A percentile compares a stretch with the other conserved stretches of the same genome.
phyloP scores from a whole-genome alignment of 108 stramenopile species.

The Asterionellopsis glacialis region DNA sequence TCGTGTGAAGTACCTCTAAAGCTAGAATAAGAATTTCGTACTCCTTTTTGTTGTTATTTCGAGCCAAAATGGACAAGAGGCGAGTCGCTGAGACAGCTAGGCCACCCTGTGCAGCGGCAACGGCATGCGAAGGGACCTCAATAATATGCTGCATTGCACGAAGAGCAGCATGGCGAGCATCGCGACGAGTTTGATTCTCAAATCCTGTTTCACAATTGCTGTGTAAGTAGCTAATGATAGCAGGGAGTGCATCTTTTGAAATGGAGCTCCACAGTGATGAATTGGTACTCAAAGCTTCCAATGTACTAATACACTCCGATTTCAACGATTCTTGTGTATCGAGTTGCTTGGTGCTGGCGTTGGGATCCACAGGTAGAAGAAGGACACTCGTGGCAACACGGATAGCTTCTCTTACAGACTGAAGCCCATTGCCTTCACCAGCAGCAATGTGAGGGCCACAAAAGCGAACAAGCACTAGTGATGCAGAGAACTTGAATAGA shows the following conservation, averaged over 20 bases:
- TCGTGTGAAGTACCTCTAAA: slow-evolving; percentile 48
- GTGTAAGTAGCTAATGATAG: slow-evolving; percentile 50
- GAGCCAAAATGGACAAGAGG: slow-evolving; percentile 8
- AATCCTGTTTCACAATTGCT: slow-evolving; percentile 11
- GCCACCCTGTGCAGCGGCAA: slow-evolving; percentile 48
- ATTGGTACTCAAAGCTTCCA: slow-evolving; percentile 71
- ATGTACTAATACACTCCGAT: slow-evolving; percentile 52
- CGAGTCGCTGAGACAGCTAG: slow-evolving; percentile 31
- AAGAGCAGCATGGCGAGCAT: slow-evolving; percentile 43
- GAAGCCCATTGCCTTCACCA: slow-evolving; percentile 37
- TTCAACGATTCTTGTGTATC: slow-evolving; percentile 51
- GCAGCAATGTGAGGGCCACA: slow-evolving; percentile 62
- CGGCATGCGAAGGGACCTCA: slow-evolving; percentile 60
- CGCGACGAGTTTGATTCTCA: background rate
- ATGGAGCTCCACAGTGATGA: slow-evolving; percentile 63
- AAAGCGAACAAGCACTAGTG: slow-evolving; percentile 56
- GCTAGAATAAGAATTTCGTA: slow-evolving; percentile 33
- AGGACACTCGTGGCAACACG: slow-evolving; percentile 59
- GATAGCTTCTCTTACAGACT: slow-evolving; percentile 57
- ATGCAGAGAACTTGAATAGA: slow-evolving; percentile 54
- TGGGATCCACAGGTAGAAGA: slow-evolving; percentile 28
- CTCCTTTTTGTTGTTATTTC: slow-evolving; percentile 6
- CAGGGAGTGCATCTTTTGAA: slow-evolving; percentile 50
- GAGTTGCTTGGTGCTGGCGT: slow-evolving; percentile 31
- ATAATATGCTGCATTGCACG: slow-evolving; percentile 53